A percentile compares a stretch with the other conserved stretches of the same genome.
Evolutionary conservation across 257 asterid species (phyloP).

Genomic region (Marsdenia floribunda): DNA sequence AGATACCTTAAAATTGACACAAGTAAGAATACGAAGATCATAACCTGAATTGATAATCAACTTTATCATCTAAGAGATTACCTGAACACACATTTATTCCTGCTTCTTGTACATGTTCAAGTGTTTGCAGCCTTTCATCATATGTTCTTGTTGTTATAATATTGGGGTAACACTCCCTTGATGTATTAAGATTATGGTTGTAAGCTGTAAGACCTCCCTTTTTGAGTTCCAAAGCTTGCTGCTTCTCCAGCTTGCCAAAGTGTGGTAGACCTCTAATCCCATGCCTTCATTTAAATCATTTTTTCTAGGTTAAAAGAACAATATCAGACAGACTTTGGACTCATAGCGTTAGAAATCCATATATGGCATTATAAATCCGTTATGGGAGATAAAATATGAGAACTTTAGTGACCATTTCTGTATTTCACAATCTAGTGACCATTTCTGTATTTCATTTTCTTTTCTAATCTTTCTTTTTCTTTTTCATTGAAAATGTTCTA

Average conservation of each 20-base stretch:
- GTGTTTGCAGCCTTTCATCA: slow-evolving; percentile 83
- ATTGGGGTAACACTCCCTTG: slow-evolving; percentile 89
- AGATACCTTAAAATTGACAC: neutral
- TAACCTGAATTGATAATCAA: slow-evolving; percentile 2
- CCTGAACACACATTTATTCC: slow-evolving; percentile 62
- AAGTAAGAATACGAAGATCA: neutral
- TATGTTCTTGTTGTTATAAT: slow-evolving; percentile 80
- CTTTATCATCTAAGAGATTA: slow-evolving; percentile 10
- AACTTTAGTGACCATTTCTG: neutral
- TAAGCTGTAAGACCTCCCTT: slow-evolving; percentile 93
- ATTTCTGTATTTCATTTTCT: neutral
- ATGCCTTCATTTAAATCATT: slow-evolving; percentile 41
- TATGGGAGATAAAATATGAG: neutral
- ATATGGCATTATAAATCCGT: neutral
- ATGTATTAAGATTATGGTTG: slow-evolving; percentile 94
- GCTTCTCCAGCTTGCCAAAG: slow-evolving; percentile 97
- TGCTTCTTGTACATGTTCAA: slow-evolving; percentile 48
- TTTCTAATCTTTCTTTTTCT: neutral
- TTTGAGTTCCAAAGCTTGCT: slow-evolving; percentile 90
- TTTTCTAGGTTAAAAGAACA: slow-evolving; percentile 11
- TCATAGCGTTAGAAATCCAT: neutral
- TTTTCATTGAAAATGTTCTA: neutral
- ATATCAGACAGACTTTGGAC: neutral
- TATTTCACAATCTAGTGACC: no score
- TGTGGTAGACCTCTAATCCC: slow-evolving; percentile 99